Evolutionary conservation across 345 rosid genomes (phyloP), one percentile per base, ranked within the genome.

Genomic region (Noccaea caerulescens): DNA sequence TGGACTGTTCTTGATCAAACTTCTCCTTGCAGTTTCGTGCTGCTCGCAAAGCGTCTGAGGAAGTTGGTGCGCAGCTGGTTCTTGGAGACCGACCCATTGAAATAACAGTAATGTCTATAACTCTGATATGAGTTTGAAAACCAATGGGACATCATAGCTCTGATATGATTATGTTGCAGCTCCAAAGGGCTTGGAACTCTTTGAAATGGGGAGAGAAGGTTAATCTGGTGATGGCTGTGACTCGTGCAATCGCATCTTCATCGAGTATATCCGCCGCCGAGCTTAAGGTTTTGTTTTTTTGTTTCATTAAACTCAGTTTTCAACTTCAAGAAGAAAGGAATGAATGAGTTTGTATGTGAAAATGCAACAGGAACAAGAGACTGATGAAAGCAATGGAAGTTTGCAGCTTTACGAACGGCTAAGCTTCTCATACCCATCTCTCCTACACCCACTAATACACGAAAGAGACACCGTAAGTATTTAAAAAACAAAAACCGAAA

Each of bases 41-140:
- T 71, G 96, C 97, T 64, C 80, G 94, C 33, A 86, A 74, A 82
- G 84, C 80, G 10, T 75, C 96, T 8, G 93, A 87, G 71, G 96
- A 91, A 82, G 59, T 91, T 63, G 96, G 96, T 77, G 96, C 98
- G 42, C 97, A 91, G 63, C 81, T 93, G 27, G 94, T 93, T 18
- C 81, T 87, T 77, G 96, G 96, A 10, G 97, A 93, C 77, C 83
- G 96, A 10, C 97, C 96, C 1, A 89, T 91, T 54, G 97, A 93
- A 73, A 87, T 91, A 57, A 89, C 95, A 8, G 99, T 89, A 73
- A 46, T 12, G 11, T 10, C 45, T 45, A 14, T 14, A 62, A 42
- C n/a, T 41, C n/a, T 38, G 33, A 1, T 11, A 13, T 34, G 6
- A 14, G 3, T 50, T 3, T 16, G 3, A n/a, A 13, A 45, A 18